These are phyloP conservation scores for Aegle marmelos DNA, from an alignment of 345 rosid genomes.

Conservation along the genomic window DNA sequence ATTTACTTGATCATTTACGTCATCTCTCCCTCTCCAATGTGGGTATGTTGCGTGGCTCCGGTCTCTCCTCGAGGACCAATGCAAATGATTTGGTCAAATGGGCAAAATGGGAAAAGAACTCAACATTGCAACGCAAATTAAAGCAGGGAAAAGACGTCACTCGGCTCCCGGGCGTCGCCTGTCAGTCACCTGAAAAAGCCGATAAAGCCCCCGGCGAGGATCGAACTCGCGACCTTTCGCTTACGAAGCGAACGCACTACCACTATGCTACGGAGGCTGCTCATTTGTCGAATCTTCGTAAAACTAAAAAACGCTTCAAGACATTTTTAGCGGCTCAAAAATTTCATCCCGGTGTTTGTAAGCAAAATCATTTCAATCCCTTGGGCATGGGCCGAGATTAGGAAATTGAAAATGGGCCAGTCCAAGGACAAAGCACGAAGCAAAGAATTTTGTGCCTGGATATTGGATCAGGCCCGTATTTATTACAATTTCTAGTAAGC, in stretches of 20 bases:
- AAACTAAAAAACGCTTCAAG: too few relatives aligned
- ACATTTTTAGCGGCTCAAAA: too few relatives aligned
- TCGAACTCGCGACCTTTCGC: conserved; percentile 99
- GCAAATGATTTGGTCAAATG: not conserved
- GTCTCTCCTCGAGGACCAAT: not conserved
- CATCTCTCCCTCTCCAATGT: too few relatives aligned
- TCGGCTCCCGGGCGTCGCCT: rapidly evolving
- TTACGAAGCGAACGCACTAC: conserved; percentile 99
- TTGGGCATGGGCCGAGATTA: not conserved
- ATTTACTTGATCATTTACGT: too few relatives aligned
- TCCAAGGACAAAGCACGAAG: not conserved
- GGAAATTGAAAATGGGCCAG: not conserved
- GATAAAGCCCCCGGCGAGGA: conserved; percentile 62
- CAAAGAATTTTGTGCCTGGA: too few relatives aligned
- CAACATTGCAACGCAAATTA: too few relatives aligned
- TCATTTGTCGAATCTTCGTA: rapidly evolving
- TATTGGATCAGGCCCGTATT: too few relatives aligned
- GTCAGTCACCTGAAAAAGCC: not conserved
- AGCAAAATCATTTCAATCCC: not conserved
- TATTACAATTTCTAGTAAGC: too few relatives aligned
- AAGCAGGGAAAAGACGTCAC: too few relatives aligned
- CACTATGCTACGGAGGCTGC: conserved; percentile 97
- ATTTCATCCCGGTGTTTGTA: too few relatives aligned
- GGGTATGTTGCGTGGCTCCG: not conserved
- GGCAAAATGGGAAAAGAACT: not conserved